phyloP scores from a whole-genome alignment of 257 asterid species.

The Rehmannia glutinosa region DNA sequence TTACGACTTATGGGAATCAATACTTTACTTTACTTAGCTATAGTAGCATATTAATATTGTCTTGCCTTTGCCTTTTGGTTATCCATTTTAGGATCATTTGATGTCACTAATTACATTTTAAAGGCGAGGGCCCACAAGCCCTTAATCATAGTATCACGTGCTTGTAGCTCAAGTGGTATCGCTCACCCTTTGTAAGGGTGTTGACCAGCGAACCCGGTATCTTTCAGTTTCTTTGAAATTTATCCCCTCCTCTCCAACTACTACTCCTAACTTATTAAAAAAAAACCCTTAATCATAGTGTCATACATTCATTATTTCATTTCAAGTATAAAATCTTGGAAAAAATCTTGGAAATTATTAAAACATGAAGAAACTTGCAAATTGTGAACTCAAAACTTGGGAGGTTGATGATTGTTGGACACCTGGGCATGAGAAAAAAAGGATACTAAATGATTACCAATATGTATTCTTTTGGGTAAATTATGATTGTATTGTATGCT shows the following conservation, averaged over 20 bases:
- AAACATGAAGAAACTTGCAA: neutral
- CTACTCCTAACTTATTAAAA: neutral
- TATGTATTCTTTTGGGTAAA: neutral
- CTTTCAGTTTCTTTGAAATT: too few species aligned
- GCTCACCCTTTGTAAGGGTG: too few species aligned
- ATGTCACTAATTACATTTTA: constrained; percentile 4
- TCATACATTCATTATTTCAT: neutral
- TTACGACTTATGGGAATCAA: constrained; percentile 25
- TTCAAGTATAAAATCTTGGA: neutral
- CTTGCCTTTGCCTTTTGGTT: constrained; percentile 1
- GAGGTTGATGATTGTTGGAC: too few species aligned
- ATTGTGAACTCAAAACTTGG: too few species aligned
- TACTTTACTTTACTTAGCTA: constrained; percentile 27
- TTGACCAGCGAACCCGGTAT: too few species aligned
- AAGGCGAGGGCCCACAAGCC: constrained; percentile 10
- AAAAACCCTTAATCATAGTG: neutral
- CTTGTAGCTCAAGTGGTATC: too few species aligned
- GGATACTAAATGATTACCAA: too few species aligned
- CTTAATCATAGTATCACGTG: neutral
- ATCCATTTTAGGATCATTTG: constrained; percentile 33
- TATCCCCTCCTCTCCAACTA: too few species aligned
- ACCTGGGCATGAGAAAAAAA: too few species aligned
- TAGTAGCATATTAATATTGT: neutral
- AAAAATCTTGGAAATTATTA: too few species aligned
- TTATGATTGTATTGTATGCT: neutral